Evolutionary conservation across 1,139 yeast genomes (phyloP), one percentile per base, ranked within the genome.

Genomic region (Zhuliangozyma parablackwelliae): DNA sequence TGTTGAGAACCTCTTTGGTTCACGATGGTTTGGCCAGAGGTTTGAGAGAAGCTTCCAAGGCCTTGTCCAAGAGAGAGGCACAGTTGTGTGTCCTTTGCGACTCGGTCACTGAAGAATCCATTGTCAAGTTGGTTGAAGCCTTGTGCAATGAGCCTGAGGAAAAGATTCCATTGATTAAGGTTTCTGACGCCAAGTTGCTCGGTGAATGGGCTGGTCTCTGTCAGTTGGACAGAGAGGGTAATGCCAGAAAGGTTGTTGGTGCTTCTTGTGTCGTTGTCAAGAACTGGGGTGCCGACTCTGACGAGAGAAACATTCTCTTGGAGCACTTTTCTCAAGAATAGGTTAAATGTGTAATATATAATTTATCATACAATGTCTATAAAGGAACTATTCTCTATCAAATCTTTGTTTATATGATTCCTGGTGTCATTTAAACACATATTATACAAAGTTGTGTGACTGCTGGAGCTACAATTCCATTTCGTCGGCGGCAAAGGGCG

Each of bases 141-240:
- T 84, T 92, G 67, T 90, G 97, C 79, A 88, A 89, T 80, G 96
- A 88, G 75, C 88, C 95, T 67, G 95, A 88, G 69, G 82, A 83
- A 75, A 88, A 88, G 79, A 88, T 92, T 60, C 97, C 98, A 63
- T 82, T 92, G 73, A 86, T 94, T 83, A 92, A 92, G 86, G 97
- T 92, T 59, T 88, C 97, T 59, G 98, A 94, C 70, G 96, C 97
- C 69, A 92, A 92, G 85, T 88, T 88, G 80, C 85, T 92, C 69
- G 99, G 99, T 82, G 97, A 92, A 81, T 92, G 98, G 99, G 98
- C 97, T 65, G 99, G 99, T 83, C 82, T 92, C 61, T 94, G 97
- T 80, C 92, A 89, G 79, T 84, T 92, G 65, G 98, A 92, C 95
- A 89, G 96, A 80, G 98, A 92, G 65, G 99, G 98, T 78, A 89